Percentiles rank a stretch among this genome's conserved stretches.
phyloP scores from a whole-genome alignment of 129 eudicot genomes.

The Saposhnikovia divaricata region DNA sequence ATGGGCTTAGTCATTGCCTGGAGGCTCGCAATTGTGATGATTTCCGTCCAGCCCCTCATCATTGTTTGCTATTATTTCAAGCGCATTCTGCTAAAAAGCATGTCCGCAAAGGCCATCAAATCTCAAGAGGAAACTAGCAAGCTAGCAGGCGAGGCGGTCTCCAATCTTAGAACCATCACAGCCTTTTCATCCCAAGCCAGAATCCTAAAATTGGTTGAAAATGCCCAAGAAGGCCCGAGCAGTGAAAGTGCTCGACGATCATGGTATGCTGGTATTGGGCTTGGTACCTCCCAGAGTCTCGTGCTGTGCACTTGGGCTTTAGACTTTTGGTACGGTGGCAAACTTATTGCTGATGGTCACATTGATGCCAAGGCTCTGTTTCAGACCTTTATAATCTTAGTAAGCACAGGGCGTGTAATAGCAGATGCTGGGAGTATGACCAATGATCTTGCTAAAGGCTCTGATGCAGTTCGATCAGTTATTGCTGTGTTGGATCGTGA shows the following conservation, averaged over 20 bases:
- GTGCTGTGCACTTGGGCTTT: slow-evolving; percentile 21
- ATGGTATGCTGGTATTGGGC: slow-evolving; percentile 27
- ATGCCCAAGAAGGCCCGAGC: slow-evolving; percentile 17
- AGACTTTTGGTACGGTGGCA: slow-evolving; percentile 31
- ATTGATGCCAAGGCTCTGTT: slow-evolving; percentile 16
- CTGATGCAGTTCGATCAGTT: slow-evolving; percentile 17
- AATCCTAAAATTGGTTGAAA: slow-evolving; percentile 14
- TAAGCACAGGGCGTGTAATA: slow-evolving; percentile 21
- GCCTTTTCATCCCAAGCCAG: slow-evolving; percentile 26
- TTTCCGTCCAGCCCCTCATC: slow-evolving; percentile 22
- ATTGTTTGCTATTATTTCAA: slow-evolving; percentile 11
- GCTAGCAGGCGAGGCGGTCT: slow-evolving; percentile 21
- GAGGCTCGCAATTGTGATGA: slow-evolving; percentile 27
- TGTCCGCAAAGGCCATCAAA: slow-evolving; percentile 19
- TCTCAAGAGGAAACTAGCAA: slow-evolving; percentile 21
- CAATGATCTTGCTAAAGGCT: slow-evolving; percentile 19
- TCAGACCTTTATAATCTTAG: slow-evolving; percentile 14
- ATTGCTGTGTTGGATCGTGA: slow-evolving; percentile 19
- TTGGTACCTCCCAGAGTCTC: slow-evolving; percentile 15
- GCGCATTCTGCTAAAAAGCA: slow-evolving; percentile 16
- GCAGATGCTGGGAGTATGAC: slow-evolving; percentile 29
- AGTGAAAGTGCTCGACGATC: slow-evolving; percentile 12
- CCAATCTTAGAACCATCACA: slow-evolving; percentile 18
- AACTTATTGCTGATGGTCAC: slow-evolving; percentile 3
- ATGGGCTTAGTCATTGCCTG: slow-evolving; percentile 23